phyloP scores from a whole-genome alignment of 2,329 filamentous ascomycete genomes.

The Pseudogymnoascus verrucosus region DNA sequence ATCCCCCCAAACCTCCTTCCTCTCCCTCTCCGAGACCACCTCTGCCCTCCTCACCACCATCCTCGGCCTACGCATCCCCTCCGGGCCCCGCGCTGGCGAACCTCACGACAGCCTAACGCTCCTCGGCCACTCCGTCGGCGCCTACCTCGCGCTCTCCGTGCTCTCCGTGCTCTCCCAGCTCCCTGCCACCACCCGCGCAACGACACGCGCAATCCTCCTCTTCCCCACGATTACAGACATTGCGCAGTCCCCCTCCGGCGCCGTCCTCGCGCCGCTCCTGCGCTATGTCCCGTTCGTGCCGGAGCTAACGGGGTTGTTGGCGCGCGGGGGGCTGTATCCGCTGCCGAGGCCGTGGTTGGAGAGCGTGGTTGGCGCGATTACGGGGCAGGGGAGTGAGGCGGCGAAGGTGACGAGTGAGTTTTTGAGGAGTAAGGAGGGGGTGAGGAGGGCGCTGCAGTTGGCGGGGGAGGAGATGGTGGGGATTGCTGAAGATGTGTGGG shows the following conservation, averaged over 20 bases:
- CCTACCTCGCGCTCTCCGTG: slow-evolving; percentile 63
- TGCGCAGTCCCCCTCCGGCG: slow-evolving; percentile 51
- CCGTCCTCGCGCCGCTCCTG: slow-evolving; percentile 17
- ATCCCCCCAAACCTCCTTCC: slow-evolving; percentile 25
- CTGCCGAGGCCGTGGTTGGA: slow-evolving; percentile 34
- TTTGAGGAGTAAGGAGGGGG: slow-evolving; percentile 47
- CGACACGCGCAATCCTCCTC: slow-evolving; percentile 51
- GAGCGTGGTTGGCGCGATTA: slow-evolving; percentile 35
- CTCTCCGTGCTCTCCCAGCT: slow-evolving; percentile 56
- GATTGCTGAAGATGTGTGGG: slow-evolving; percentile 53
- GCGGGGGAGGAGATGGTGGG: slow-evolving; percentile 51
- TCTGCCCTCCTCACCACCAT: slow-evolving; percentile 15
- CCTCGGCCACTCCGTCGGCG: slow-evolving; percentile 67
- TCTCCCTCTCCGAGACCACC: slow-evolving; percentile 31
- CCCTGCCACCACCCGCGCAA: slow-evolving; percentile 28
- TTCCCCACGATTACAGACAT: slow-evolving; percentile 72
- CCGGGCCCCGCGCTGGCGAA: slow-evolving; percentile 26
- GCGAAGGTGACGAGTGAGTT: slow-evolving; percentile 45
- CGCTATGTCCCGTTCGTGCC: slow-evolving; percentile 8
- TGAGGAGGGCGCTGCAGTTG: slow-evolving; percentile 52
- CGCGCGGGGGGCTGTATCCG: slow-evolving; percentile 32
- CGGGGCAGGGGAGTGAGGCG: slow-evolving; percentile 42
- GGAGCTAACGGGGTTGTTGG: slow-evolving; percentile 16
- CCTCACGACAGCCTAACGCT: slow-evolving; percentile 54
- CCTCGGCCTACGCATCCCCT: slow-evolving; percentile 18